phyloP scores from a whole-genome alignment of 2,329 filamentous ascomycete genomes.

The Ambrosiella cleistominuta region DNA sequence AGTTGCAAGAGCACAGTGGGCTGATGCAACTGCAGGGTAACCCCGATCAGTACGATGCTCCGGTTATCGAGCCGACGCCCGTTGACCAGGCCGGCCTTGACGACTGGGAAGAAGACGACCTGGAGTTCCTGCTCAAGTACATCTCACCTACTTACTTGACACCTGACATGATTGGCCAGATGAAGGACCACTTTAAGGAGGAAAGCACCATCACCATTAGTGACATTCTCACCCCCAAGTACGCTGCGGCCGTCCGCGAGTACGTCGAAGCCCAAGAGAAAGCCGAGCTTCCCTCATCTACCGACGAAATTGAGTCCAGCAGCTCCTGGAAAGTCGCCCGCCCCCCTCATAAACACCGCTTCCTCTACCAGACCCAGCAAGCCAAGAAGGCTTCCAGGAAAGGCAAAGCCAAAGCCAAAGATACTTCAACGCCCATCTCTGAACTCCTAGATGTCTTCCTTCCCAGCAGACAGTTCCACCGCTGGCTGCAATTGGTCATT shows the following conservation, averaged over 20 bases:
- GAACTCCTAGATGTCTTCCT: conserved; percentile 70
- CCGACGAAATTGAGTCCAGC: conserved; percentile 37
- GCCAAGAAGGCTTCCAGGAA: conserved; percentile 21
- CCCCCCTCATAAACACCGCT: conserved; percentile 91
- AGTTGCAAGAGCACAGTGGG: conserved; percentile 73
- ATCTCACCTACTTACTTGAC: conserved; percentile 81
- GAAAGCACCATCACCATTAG: conserved; percentile 71
- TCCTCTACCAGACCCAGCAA: conserved; percentile 49
- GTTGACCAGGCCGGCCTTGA: conserved; percentile 29
- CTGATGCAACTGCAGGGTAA: conserved; percentile 86
- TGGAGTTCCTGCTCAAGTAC: conserved; percentile 81
- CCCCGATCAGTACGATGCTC: conserved; percentile 73
- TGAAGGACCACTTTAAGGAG: conserved; percentile 63
- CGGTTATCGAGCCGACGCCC: conserved; percentile 41
- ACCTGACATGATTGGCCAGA: conserved; percentile 72
- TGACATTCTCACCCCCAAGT: conserved; percentile 61
- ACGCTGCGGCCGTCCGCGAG: conserved; percentile 50
- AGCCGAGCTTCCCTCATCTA: conserved; percentile 27
- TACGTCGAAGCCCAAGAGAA: conserved; percentile 53
- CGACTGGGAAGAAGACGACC: conserved; percentile 55
- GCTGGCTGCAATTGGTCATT: conserved; percentile 77
- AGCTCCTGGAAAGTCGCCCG: conserved; percentile 57
- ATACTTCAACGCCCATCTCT: conserved; percentile 38
- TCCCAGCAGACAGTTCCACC: conserved; percentile 69
- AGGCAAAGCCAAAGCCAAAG: conserved; percentile 6